A percentile compares a stretch with the other conserved stretches of the same genome.
These are phyloP conservation scores for Pyrus pyrifolia DNA, from an alignment of 306 rosid genomes.

Conservation along the genomic window DNA sequence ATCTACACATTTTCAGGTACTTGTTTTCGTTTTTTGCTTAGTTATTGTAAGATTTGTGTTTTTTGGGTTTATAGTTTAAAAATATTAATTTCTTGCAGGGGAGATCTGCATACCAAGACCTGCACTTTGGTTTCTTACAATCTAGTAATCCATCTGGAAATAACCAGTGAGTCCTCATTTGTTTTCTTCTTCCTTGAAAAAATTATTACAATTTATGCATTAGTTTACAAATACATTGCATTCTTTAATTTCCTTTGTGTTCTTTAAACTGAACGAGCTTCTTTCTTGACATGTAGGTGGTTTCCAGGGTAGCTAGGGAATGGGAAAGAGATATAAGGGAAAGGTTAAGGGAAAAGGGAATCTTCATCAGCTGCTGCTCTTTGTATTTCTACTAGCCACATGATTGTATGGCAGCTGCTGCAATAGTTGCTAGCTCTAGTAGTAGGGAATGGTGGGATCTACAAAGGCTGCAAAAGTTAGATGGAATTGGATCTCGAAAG, in stretches of 20 bases:
- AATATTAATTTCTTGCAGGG: slow-evolving; percentile 38
- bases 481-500: slow-evolving; percentile 43
- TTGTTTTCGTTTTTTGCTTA: neutral
- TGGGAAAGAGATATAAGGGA: slow-evolving; percentile 28
- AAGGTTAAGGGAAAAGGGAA: neutral
- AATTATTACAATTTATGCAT: neutral
- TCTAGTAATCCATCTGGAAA: slow-evolving; percentile 46
- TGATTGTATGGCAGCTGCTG: slow-evolving; percentile 10
- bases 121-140: slow-evolving; percentile 47
- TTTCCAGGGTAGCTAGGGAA: slow-evolving; percentile 39
- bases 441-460: slow-evolving; percentile 13
- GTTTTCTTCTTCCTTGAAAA: neutral
- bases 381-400: neutral
- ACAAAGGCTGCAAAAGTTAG: slow-evolving; percentile 24
- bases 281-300: slow-evolving; percentile 49
- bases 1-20: slow-evolving; percentile 74
- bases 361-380: slow-evolving; percentile 6
- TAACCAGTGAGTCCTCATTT: slow-evolving; percentile 37
- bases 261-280: neutral
- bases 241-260: neutral
- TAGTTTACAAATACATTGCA: neutral
- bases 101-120: slow-evolving; percentile 53
- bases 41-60: neutral
- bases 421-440: slow-evolving; percentile 9
- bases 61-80: neutral